Conservation (phyloP, 305 asterid species). For the Solanum chacoense region DNA sequence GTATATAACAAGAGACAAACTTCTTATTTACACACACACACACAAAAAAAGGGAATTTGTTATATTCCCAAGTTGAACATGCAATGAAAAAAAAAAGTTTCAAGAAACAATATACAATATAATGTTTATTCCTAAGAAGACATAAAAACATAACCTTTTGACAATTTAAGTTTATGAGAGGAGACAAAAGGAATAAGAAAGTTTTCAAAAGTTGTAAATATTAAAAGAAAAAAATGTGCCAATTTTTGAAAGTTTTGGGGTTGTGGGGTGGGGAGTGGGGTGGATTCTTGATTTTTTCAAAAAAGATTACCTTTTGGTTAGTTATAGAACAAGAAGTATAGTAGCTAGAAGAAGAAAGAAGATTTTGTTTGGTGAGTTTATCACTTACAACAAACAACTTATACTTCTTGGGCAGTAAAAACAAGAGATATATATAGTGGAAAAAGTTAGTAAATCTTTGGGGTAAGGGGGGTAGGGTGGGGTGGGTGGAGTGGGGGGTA, state of each 20-base stretch:
- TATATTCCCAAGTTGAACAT: not conserved
- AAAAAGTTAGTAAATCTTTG: slow-evolving; percentile 10
- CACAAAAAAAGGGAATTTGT: not conserved
- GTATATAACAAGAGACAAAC: slow-evolving; percentile 7
- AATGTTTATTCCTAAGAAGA: not conserved
- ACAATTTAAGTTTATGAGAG: not conserved
- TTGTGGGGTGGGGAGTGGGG: not conserved
- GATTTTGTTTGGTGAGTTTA: slow-evolving; percentile 1
- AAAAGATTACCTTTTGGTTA: slow-evolving; percentile 30
- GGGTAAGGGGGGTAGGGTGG: not conserved
- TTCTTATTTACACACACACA: not conserved
- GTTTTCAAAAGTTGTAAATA: not conserved
- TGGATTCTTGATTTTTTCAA: slow-evolving; percentile 15
- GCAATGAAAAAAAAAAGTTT: not conserved
- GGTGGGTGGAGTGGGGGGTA: not conserved
- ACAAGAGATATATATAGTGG: slow-evolving; percentile 28
- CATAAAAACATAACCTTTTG: not conserved
- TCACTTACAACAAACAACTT: not conserved
- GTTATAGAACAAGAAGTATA: not conserved
- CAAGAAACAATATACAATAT: not conserved
- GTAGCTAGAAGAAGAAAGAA: not conserved
- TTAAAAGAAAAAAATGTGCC: not conserved
- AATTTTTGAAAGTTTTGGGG: not conserved
- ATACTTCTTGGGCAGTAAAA: not conserved
- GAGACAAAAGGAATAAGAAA: slow-evolving; percentile 7